Evolutionary conservation across 225 moss, liverwort and hornwort genomes (phyloP).

Genomic region (Physcomitrium patens): DNA sequence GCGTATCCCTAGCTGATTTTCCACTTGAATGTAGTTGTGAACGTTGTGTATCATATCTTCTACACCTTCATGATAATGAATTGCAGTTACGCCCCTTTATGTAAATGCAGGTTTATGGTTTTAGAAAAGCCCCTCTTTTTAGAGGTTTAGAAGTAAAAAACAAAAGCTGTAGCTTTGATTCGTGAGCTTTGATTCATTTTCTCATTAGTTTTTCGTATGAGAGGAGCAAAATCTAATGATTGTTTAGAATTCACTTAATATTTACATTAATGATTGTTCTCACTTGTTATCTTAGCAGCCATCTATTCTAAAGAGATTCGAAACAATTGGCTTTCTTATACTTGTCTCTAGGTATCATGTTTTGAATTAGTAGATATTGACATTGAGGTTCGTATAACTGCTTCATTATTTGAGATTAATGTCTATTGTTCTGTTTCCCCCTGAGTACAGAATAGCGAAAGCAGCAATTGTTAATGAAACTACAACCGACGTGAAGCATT

Average conservation of each 20-base stretch:
- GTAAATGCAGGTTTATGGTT: slow-evolving; percentile 12
- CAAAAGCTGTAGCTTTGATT: too few species aligned
- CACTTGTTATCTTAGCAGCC: not conserved
- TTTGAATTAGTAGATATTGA: slow-evolving; percentile 20
- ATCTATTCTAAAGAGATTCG: not conserved
- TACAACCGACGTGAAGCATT: slow-evolving; percentile 44
- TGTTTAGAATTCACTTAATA: slow-evolving; percentile 3
- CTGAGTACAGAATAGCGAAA: slow-evolving; percentile 44
- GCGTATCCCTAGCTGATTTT: not conserved
- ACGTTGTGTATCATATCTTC: not conserved
- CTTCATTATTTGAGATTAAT: not conserved
- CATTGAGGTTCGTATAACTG: slow-evolving; percentile 14
- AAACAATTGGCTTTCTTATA: slow-evolving; percentile 2
- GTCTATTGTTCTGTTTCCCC: slow-evolving; percentile 24
- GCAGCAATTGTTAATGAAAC: slow-evolving; percentile 41
- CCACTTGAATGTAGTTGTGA: not conserved
- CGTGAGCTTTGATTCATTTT: not conserved
- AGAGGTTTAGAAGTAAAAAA: too few species aligned
- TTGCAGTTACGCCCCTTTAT: not conserved
- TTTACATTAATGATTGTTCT: not conserved
- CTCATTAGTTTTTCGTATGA: not conserved
- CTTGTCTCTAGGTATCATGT: not conserved
- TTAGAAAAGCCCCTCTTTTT: not conserved
- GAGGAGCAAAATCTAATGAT: not conserved
- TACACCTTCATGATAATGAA: slow-evolving; percentile 1